phyloP scores from a whole-genome alignment of 345 rosid species.

The Noccaea caerulescens region DNA sequence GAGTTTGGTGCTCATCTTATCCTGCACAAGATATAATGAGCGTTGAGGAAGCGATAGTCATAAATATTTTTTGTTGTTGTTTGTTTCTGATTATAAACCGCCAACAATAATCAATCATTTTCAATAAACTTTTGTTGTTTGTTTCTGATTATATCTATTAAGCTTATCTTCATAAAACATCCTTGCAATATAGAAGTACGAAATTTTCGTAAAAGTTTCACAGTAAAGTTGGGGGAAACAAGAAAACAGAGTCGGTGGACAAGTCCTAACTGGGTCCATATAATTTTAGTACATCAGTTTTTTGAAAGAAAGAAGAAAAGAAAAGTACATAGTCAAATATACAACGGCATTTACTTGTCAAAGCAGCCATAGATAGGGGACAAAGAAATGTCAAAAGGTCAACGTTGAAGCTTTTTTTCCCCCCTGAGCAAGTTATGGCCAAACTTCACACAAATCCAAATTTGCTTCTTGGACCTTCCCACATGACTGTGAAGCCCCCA shows the following conservation, averaged over 20 bases:
- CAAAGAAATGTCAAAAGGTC: constrained; percentile 10
- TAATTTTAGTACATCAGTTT: not conserved
- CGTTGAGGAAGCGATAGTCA: too few species aligned
- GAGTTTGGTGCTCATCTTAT: constrained; percentile 49
- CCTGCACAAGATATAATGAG: too few species aligned
- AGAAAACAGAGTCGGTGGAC: not conserved
- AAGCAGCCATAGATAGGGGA: not conserved
- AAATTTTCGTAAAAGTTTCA: not conserved
- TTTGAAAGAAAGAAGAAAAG: not conserved
- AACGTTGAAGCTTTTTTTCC: not conserved
- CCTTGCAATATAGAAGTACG: not conserved
- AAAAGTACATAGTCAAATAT: not conserved
- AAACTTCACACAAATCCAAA: not conserved
- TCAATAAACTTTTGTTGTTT: not conserved
- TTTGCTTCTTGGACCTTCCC: not conserved
- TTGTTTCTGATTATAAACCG: too few species aligned
- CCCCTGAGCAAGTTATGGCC: constrained; percentile 8
- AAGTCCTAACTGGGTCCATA: not conserved
- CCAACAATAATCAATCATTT: not conserved
- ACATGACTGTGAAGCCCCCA: not conserved
- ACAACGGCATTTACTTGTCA: not conserved
- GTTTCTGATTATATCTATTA: not conserved
- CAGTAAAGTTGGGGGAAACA: not conserved
- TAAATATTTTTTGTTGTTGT: too few species aligned
- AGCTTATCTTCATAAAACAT: not conserved